Conservation (phyloP, 805 yeast species). For the Barnettozyma siamensis region DNA sequence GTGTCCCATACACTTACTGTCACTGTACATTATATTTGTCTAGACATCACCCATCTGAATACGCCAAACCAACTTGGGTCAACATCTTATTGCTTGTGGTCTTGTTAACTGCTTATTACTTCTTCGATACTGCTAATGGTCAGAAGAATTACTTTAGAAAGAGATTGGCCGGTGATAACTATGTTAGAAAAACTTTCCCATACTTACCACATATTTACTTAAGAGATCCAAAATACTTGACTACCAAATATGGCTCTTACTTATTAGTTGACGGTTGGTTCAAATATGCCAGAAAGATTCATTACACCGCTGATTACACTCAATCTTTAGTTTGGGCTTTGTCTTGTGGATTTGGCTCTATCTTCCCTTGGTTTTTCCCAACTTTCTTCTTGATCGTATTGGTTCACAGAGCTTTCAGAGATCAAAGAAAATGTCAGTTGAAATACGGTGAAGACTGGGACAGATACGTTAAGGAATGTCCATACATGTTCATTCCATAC, state of each 20-base stretch:
- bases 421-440: constrained; percentile 71
- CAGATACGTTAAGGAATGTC: constrained; percentile 78
- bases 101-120: constrained; percentile 70
- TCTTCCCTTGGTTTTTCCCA: constrained; percentile 96
- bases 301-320: constrained; percentile 90
- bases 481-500: constrained; percentile 87
- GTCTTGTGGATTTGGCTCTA: constrained; percentile 79
- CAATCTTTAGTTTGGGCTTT: constrained; percentile 92
- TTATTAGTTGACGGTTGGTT: constrained; percentile 94
- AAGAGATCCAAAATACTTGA: constrained; percentile 78
- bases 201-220: constrained; percentile 80
- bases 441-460: constrained; percentile 97
- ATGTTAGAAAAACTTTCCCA: constrained; percentile 85
- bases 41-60: constrained; percentile 80
- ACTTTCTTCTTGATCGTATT: constrained; percentile 81
- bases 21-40: constrained; percentile 83
- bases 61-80: constrained; percentile 63
- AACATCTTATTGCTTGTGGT: constrained; percentile 49
- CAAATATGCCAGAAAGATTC: constrained; percentile 86
- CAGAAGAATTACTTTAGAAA: constrained; percentile 93
- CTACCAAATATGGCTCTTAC: constrained; percentile 77
- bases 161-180: constrained; percentile 70
- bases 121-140: constrained; percentile 92
- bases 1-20: constrained; percentile 97
- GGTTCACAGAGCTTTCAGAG: constrained; percentile 85